Base-by-base conservation (phyloP, 2,329 filamentous ascomycete genomes). In the Nemania sp. region DNA sequence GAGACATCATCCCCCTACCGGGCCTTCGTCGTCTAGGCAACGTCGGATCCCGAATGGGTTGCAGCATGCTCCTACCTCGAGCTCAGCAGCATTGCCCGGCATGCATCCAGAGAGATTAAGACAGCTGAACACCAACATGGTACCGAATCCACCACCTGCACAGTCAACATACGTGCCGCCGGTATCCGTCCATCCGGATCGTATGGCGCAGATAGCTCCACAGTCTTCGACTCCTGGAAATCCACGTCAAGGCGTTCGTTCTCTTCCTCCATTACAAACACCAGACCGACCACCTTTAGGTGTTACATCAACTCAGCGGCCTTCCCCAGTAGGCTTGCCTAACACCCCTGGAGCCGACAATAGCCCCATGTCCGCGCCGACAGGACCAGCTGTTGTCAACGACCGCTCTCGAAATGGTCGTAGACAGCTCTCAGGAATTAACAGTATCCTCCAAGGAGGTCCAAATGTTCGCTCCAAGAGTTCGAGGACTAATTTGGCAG, bases 371-470 rank as follows among this genome's bases (percentile, higher is more conserved):
- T 64, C 70, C 32, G 68, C 71, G 15, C 73, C 73, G 13, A 74
- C 73, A 9, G 73, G 73, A n/a, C 74, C 72, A 40, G 69, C 74
- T 12, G 68, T 70, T 1, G 53, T 68, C 47, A 72, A 68, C 45
- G 72, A 75, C 48, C 71, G 75, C 29, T 74, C 70, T 65, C 66
- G 79, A 55, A 72, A 72, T 48, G 71, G 81, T 32, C 77, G 80
- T 17, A 78, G 85, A 59, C 83, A 87, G 66, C 75, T 88, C 32
- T 81, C 81, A 12, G 81, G 83, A 47, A 87, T 89, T 60, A 86
- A 87, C 66, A 85, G 75, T 63, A 84, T 80, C 52, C 77, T 87
- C 3, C 80, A 83, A 71, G 79, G 74, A 32, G 77, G 74, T 46
- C 75, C 73, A 10, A 74, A 67, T 40, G 65, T 73, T 37, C 73